A percentile compares a stretch with the other conserved stretches of the same genome.
Conservation (phyloP, 2,329 filamentous ascomycete genomes). For the Verticillium longisporum region DNA sequence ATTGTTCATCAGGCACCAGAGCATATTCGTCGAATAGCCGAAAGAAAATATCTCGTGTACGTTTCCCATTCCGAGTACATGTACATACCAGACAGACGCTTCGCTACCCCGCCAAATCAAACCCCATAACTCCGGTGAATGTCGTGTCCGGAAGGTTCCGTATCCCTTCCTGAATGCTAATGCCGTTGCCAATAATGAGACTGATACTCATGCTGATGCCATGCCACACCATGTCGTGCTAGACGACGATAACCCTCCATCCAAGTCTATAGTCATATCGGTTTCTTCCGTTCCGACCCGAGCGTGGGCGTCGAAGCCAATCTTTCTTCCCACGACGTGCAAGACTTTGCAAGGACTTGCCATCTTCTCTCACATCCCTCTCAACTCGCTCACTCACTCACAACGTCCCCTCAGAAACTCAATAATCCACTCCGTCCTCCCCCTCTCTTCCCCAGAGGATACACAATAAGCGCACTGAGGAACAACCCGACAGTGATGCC, state of each 20-base stretch:
- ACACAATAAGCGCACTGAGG: constrained; percentile 47
- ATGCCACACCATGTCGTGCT: not conserved
- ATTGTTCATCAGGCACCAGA: not conserved
- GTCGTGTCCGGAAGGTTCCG: not conserved
- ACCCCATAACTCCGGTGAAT: not conserved
- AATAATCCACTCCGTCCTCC: constrained; percentile 52
- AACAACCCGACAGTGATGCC: constrained; percentile 56
- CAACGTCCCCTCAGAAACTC: constrained; percentile 33
- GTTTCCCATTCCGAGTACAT: not conserved
- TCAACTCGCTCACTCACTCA: not conserved
- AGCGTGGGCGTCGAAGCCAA: not conserved
- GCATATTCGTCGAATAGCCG: not conserved
- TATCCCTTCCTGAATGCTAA: not conserved
- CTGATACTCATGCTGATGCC: not conserved
- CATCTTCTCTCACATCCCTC: not conserved
- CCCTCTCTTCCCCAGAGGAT: constrained; percentile 50
- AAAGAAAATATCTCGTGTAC: not conserved
- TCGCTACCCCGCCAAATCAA: not conserved
- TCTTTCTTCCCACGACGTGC: not conserved
- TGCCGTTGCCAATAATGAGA: not conserved
- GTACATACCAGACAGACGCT: not conserved
- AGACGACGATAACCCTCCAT: not conserved
- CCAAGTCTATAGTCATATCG: not conserved
- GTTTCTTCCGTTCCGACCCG: not conserved
- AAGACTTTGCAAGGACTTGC: not conserved